Evolutionary conservation across 208 protist genomes (phyloP).

Genomic region (Leishmania guyanensis): DNA sequence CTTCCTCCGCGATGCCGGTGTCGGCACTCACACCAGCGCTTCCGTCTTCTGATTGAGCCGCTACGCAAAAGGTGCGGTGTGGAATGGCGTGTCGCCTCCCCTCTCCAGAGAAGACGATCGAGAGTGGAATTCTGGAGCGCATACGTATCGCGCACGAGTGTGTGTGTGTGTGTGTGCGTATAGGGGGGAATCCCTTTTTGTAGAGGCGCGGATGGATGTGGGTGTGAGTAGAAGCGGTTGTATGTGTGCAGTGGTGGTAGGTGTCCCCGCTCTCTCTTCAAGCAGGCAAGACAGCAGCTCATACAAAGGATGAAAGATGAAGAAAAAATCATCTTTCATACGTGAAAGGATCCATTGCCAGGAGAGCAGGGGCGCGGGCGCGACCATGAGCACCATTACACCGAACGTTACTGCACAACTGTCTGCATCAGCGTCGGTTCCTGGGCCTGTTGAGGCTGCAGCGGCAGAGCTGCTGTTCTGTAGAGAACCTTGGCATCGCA

Average conservation of each 20-base stretch:
- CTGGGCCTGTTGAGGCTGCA: not conserved
- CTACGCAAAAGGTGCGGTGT: conserved; percentile 51
- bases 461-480: not conserved
- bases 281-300: not conserved
- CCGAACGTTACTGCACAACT: not conserved
- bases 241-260: not conserved
- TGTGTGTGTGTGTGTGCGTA: not conserved
- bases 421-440: not conserved
- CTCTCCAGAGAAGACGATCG: conserved; percentile 40
- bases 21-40: not conserved
- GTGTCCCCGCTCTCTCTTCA: not conserved
- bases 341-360: not conserved
- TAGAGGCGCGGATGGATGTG: not conserved
- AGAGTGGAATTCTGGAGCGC: conserved; percentile 67
- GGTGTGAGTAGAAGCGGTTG: conserved; percentile 1
- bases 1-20: conserved; percentile 10
- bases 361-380: not conserved
- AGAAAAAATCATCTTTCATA: conserved; percentile 14
- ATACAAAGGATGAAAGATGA: conserved; percentile 3
- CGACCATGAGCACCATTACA: not conserved
- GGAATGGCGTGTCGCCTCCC: conserved; percentile 50
- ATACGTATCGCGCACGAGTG: conserved; percentile 21
- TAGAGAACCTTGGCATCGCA: not conserved
- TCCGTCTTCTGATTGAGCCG: not conserved
- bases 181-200: conserved; percentile 9